Conservation (phyloP, 208 protist genomes). For the Angomonas desouzai region DNA sequence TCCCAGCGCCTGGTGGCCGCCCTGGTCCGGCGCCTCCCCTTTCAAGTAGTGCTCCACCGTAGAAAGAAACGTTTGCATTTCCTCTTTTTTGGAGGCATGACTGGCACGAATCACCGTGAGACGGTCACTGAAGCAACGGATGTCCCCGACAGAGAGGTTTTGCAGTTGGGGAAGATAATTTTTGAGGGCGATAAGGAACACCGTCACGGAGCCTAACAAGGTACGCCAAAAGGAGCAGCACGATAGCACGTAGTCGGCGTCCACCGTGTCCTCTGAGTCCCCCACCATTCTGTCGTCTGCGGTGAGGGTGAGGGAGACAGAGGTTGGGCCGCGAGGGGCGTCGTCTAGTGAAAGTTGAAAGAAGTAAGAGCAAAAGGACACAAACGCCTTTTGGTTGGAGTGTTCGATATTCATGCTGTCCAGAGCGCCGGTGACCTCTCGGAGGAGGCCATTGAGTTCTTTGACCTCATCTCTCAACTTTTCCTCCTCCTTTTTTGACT, state of each 20-base stretch:
- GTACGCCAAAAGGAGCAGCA: constrained; percentile 28
- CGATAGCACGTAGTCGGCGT: constrained; percentile 15
- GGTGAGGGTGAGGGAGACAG: not conserved
- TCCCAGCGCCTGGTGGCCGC: constrained; percentile 30
- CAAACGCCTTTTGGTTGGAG: not conserved
- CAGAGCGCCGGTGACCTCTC: not conserved
- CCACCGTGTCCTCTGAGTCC: constrained; percentile 17
- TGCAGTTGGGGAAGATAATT: constrained; percentile 38
- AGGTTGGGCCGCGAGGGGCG: not conserved
- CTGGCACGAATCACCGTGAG: constrained; percentile 50
- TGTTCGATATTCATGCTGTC: not conserved
- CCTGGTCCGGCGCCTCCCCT: constrained; percentile 15
- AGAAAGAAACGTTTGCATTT: constrained; percentile 14
- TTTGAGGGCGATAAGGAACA: constrained; percentile 51
- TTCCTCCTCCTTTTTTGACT: not conserved
- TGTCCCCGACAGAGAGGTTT: constrained; percentile 37
- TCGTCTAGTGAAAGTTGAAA: constrained; percentile 8
- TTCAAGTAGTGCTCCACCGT: not conserved
- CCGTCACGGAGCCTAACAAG: constrained; percentile 47
- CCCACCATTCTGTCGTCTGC: not conserved
- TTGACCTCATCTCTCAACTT: not conserved
- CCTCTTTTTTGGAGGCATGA: constrained; percentile 36
- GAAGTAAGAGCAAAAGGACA: constrained; percentile 3
- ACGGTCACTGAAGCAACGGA: constrained; percentile 51
- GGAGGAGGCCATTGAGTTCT: not conserved